These are phyloP conservation scores for Aspergillus intermedius DNA, from an alignment of 2,329 filamentous ascomycete genomes.

Conservation along the genomic window DNA sequence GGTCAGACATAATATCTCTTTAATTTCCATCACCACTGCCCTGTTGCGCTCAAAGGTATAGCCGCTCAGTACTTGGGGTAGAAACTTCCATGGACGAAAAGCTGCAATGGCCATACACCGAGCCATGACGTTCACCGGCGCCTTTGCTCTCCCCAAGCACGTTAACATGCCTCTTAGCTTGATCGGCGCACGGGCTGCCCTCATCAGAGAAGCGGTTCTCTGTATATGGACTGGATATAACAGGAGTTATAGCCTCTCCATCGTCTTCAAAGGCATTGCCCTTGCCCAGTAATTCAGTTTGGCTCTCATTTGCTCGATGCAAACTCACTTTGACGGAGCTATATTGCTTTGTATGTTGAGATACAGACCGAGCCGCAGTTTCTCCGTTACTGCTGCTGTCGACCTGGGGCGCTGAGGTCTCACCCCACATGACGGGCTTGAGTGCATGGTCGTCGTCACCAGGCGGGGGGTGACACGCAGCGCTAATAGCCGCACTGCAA, in stretches of 20 bases:
- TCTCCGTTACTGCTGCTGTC: too few relatives aligned
- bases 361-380: background rate
- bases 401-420: background rate
- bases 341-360: background rate
- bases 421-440: conserved; percentile 11
- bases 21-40: too few relatives aligned
- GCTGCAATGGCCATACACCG: background rate
- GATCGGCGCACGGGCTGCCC: background rate
- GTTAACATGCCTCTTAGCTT: background rate
- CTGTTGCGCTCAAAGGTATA: background rate
- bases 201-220: too few relatives aligned
- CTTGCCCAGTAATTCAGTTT: background rate
- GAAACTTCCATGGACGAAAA: background rate
- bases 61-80: background rate
- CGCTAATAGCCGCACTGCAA: conserved; percentile 8
- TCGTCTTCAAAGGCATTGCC: background rate
- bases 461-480: conserved; percentile 6
- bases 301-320: background rate
- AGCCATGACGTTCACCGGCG: background rate
- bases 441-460: background rate
- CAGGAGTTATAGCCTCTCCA: too few relatives aligned
- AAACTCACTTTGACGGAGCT: background rate
- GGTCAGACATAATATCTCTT: background rate
- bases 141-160: background rate
- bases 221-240: too few relatives aligned